Conservation (phyloP, 768 basidiomycete species). For the Dioszegia aurantiaca region DNA sequence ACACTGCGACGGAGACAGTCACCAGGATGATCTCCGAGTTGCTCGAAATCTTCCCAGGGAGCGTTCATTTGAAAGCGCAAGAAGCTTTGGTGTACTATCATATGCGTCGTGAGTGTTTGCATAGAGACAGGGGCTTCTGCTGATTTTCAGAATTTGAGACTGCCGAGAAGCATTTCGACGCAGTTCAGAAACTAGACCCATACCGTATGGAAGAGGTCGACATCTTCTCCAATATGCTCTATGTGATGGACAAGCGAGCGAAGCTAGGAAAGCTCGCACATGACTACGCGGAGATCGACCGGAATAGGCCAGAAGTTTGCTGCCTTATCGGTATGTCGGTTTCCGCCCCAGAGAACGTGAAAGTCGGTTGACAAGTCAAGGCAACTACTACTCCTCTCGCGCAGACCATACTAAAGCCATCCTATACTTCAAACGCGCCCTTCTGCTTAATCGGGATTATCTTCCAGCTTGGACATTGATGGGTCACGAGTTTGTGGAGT, state of each 20-base stretch:
- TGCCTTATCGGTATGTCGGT: conserved; percentile 85
- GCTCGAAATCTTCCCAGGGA: conserved; percentile 74
- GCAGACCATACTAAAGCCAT: conserved; percentile 94
- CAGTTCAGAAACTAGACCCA: conserved; percentile 75
- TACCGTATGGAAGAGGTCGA: conserved; percentile 92
- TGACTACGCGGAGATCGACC: conserved; percentile 81
- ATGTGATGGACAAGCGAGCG: conserved; percentile 82
- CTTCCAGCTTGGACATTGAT: conserved; percentile 97
- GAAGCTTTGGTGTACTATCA: conserved; percentile 85
- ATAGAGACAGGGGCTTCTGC: not conserved
- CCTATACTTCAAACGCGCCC: conserved; percentile 88
- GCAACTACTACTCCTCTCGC: conserved; percentile 94
- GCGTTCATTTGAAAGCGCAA: conserved; percentile 79
- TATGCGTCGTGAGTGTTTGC: conserved; percentile 66
- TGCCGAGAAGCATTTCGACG: conserved; percentile 80
- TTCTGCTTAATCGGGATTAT: conserved; percentile 91
- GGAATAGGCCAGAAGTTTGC: conserved; percentile 93
- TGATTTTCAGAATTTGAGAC: conserved; percentile 70
- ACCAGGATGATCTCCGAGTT: conserved; percentile 76
- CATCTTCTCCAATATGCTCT: conserved; percentile 92
- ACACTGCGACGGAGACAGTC: conserved; percentile 82
- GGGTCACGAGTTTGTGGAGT: conserved; percentile 98
- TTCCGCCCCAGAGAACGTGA: not conserved
- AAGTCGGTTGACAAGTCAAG: conserved; percentile 54
- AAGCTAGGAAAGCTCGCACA: conserved; percentile 89